Percentiles rank a stretch among this genome's conserved stretches.
These are phyloP conservation scores for Pelargonium australe DNA, from an alignment of 441 rosid genomes.

Conservation along the genomic window DNA sequence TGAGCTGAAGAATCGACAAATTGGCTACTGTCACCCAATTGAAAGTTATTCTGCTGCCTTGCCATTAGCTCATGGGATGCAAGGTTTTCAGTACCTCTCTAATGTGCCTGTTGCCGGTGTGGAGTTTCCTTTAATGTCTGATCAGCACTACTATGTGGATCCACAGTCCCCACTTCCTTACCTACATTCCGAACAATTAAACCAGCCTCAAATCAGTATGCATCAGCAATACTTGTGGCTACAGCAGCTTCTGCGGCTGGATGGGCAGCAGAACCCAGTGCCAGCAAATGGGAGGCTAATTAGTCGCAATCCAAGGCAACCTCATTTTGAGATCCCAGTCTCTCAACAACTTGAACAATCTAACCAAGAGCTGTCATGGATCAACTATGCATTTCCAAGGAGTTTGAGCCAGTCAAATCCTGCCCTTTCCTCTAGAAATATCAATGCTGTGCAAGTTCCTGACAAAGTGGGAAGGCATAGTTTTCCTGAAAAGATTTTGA, in stretches of 20 bases:
- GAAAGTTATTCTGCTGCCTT: constrained; percentile 32
- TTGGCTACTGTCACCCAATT: constrained; percentile 37
- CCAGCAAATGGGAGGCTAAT: constrained; percentile 32
- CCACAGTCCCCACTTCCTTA: constrained; percentile 39
- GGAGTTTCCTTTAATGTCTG: constrained; percentile 40
- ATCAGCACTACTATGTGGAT: constrained; percentile 42
- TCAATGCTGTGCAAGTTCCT: constrained; percentile 27
- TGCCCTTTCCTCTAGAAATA: constrained; percentile 21
- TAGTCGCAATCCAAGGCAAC: constrained; percentile 34
- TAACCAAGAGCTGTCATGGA: constrained; percentile 38
- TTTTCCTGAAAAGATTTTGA: constrained; percentile 61
- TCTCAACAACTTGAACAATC: constrained; percentile 39
- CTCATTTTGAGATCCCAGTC: constrained; percentile 37
- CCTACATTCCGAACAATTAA: constrained; percentile 37
- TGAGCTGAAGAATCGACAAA: constrained; percentile 39
- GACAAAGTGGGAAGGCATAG: constrained; percentile 38
- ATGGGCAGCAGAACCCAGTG: constrained; percentile 33
- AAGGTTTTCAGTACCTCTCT: constrained; percentile 35
- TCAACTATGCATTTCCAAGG: constrained; percentile 25
- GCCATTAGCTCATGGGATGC: constrained; percentile 41
- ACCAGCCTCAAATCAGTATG: constrained; percentile 44
- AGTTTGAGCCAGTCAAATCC: constrained; percentile 29
- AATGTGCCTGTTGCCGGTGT: constrained; percentile 32
- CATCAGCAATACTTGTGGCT: constrained; percentile 46
- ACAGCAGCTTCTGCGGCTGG: constrained; percentile 38